Base-by-base conservation (phyloP, 805 yeast species). In the Myxozyma udenii region DNA sequence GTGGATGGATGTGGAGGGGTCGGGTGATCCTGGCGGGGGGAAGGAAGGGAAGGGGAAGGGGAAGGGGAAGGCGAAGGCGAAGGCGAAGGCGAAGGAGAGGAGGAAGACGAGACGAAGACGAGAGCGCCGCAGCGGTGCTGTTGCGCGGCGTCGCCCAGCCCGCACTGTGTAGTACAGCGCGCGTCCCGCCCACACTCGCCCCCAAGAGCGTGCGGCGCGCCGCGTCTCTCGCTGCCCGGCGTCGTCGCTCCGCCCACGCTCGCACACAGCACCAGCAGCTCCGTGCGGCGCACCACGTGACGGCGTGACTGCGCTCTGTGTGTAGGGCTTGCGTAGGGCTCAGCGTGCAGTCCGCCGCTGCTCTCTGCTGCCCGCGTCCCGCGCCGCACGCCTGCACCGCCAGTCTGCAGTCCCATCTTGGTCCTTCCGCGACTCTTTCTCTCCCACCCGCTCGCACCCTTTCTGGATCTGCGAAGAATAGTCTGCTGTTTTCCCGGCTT, bases 401-500 rank as follows among this genome's bases (percentile, higher is more conserved):
- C 37, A 4, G 18, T 32, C 23, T 18, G 16, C 22, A 19, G 21
- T 16, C 46, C 39, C 46, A 32, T 38, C 46, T 22, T 32, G 7
- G 32, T 32, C 21, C 44, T 16, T 25, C 23, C 41, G 19, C 26
- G 9, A 18, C 14, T 6, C 19, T 26, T 14, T 7, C 24, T n/a
- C 19, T 35, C 42, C 11, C n/a, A 14, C 7, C 14, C 25, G 26
- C 26, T 22, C 33, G 12, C 44, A 14, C 16, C 41, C 62, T 58
- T 50, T 52, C 32, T 52, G 54, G 54, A 58, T 57, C 60, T 48
- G 58, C 70, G 84, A 84, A 78, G 90, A 82, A 84, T 85, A 84
- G 90, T 85, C 91, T 79, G 91, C 87, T 64, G 48, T 23, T 24
- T 54, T 59, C 62, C 9, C 67, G 73, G 87, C 87, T 83, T 83